Evolutionary conservation across 805 yeast genomes (phyloP).

Genomic region (Candida sphagnicola): DNA sequence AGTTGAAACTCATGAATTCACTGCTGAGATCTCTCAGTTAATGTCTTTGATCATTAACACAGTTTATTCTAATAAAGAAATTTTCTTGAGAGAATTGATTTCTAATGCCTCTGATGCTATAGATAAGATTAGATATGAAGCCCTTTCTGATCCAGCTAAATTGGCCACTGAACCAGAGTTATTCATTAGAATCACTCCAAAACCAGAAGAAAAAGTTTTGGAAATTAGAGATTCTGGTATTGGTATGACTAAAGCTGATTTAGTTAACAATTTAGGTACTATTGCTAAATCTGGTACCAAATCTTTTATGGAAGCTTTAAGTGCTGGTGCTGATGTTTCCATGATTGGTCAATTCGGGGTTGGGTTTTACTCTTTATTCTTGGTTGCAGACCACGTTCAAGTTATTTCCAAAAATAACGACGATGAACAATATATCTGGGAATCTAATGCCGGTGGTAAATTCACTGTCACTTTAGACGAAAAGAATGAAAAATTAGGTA

Average conservation of each 20-base stretch:
- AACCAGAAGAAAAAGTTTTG: conserved; percentile 87
- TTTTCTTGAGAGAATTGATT: conserved; percentile 96
- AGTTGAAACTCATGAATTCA: conserved; percentile 90
- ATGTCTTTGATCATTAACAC: conserved; percentile 99
- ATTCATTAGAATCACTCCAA: conserved; percentile 96
- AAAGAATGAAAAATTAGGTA: conserved; percentile 75
- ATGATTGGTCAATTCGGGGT: conserved; percentile 99
- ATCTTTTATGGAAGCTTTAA: conserved; percentile 98
- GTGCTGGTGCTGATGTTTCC: conserved; percentile 99
- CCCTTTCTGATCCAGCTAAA: conserved; percentile 85
- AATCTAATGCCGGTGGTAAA: conserved; percentile 99
- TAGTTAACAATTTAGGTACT: conserved; percentile 98
- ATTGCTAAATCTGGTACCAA: conserved; percentile 99
- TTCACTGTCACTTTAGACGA: conserved; percentile 93
- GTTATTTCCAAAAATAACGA: conserved; percentile 98
- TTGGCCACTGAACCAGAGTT: conserved; percentile 94
- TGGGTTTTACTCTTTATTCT: conserved; percentile 98
- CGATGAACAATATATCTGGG: conserved; percentile 99
- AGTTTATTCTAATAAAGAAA: conserved; percentile 98
- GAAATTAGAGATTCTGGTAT: conserved; percentile 99
- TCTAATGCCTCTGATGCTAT: conserved; percentile 99
- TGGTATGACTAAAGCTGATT: conserved; percentile 99
- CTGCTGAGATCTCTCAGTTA: conserved; percentile 99
- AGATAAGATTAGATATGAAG: conserved; percentile 97
- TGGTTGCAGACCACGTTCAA: conserved; percentile 98